Base-by-base conservation (phyloP, 768 basidiomycete genomes). In the Clitopilus hobsonii region DNA sequence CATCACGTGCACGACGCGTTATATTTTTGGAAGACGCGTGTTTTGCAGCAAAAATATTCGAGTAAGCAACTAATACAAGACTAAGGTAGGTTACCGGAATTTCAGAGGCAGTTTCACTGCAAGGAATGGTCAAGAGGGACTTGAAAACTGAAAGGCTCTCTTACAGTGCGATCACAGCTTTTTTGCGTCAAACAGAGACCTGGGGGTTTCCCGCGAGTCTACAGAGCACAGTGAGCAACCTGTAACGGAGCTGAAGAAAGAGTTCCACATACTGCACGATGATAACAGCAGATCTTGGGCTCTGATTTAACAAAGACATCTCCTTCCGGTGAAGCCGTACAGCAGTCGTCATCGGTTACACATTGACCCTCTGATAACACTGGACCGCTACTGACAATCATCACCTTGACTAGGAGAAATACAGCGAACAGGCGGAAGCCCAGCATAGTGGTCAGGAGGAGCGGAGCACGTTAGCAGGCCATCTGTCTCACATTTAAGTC, bases 101-200 rank as follows among this genome's bases (percentile, higher is more conserved):
- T 11, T 14, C 13, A 30, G 29, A 14, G 29, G 29, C 29, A 30
- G 14, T 36, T 10, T 36, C 32, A 36, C 32, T 36, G 10, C n/a
- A 36, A 36, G 32, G 8, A 11, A 36, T 36, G 32, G 13, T 10
- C n/a, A 14, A 36, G 32, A 4, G 13, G 3, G 13, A 36, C 13
- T 36, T n/a, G 13, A n/a, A 36, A 11, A 36, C 8, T 36, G 32
- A n/a, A 36, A 36, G n/a, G 10, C 10, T 14, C 32, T 49, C 48
- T n/a, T 29, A 55, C 54, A 23, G 55, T 52, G 3, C 24, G 25
- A 38, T 56, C 55, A 22, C 55, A 56, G 7, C 48, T 24, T 22
- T 5, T 16, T 27, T 30, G 55, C 7, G 55, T 52, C 16, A 51
- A 32, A 32, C 55, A 56, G 10, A 52, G 27, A 4, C 27, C 55